Conservation (phyloP, 371 early-diverging fungal species). For the Umbelopsis sp. region DNA sequence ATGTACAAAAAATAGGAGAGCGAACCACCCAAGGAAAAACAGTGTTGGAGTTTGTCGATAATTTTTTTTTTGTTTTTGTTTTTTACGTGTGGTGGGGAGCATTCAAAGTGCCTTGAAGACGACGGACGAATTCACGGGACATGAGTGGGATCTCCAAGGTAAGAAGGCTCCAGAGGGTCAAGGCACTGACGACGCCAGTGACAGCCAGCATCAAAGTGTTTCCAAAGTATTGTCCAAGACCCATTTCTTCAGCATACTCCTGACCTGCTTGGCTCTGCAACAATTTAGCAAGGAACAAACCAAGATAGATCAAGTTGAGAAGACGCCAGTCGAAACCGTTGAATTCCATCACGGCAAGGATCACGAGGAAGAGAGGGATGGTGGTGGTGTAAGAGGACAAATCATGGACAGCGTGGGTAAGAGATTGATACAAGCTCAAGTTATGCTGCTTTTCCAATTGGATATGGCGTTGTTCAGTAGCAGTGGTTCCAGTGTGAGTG, state of each 20-base stretch:
- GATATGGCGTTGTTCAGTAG: background rate
- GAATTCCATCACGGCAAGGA: slow-evolving; percentile 29
- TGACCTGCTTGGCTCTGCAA: slow-evolving; percentile 13
- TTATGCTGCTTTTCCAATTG: background rate
- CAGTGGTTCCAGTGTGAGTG: slow-evolving; percentile 1
- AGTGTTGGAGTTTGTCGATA: background rate
- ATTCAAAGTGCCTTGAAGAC: background rate
- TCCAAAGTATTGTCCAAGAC: background rate
- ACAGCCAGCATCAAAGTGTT: slow-evolving; percentile 8
- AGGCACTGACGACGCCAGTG: slow-evolving; percentile 9
- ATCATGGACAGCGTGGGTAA: slow-evolving; percentile 24
- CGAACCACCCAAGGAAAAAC: background rate
- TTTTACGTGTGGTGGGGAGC: background rate
- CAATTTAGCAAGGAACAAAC: slow-evolving; percentile 13
- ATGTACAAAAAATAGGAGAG: slow-evolving; percentile 10
- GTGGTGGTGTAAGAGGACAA: slow-evolving; percentile 23
- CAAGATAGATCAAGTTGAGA: slow-evolving; percentile 22
- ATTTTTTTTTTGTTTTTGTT: background rate
- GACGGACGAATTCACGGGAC: background rate
- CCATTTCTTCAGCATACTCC: slow-evolving; percentile 14
- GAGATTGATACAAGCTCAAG: slow-evolving; percentile 4
- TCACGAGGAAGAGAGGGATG: slow-evolving; percentile 24
- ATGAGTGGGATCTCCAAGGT: slow-evolving; percentile 1
- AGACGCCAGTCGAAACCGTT: slow-evolving; percentile 26
- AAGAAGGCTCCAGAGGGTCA: slow-evolving; percentile 5